Evolutionary conservation across 2,329 filamentous ascomycete species (phyloP), one percentile per base, ranked within the genome.

Genomic region (Trichoderma aggressivum): DNA sequence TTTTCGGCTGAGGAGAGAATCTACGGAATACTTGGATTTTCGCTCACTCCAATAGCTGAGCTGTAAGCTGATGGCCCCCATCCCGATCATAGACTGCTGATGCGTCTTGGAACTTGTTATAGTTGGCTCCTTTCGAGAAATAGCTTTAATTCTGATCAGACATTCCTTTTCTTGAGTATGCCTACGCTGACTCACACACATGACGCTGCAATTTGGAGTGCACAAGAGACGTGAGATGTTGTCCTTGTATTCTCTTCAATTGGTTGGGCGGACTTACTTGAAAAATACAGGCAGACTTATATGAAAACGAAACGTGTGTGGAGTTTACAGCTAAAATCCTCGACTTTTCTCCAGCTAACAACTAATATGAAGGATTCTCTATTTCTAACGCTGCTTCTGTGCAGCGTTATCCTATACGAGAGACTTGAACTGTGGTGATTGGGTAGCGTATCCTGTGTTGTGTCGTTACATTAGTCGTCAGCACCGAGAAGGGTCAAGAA

Each of bases 381-480:
- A 53, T 53, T 53, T 14, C 6, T 3, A 5, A 24, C 21, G 11
- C 21, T 11, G 24, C 47, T 21, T 21, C n/a, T n/a, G 0, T 7
- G 2, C 11, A 50, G 10, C n/a, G 2, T 24, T 12, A 5, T 21
- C 0, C 43, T 11, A 1, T 4, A 21, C n/a, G 1, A 2, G 43
- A 12, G 10, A 7, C 5, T 50, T 21, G n/a, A 5, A 50, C 0
- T 50, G n/a, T 7, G n/a, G n/a, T 50, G 10, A 12, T 21, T 21
- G n/a, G 43, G 43, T 16, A n/a, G 43, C n/a, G 8, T 21, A 50
- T 12, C n/a, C 43, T 12, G 2, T 21, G 21, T 21, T 3, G 7
- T n/a, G 39, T 12, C 10, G 10, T 0, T 50, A 12, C 8, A 6
- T 50, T 6, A 11, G n/a, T 50, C 4, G 43, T 50, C n/a, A 50